These are phyloP conservation scores for Rostrohypoxylon terebratum DNA, from an alignment of 495 filamentous ascomycete species.

Conservation along the genomic window DNA sequence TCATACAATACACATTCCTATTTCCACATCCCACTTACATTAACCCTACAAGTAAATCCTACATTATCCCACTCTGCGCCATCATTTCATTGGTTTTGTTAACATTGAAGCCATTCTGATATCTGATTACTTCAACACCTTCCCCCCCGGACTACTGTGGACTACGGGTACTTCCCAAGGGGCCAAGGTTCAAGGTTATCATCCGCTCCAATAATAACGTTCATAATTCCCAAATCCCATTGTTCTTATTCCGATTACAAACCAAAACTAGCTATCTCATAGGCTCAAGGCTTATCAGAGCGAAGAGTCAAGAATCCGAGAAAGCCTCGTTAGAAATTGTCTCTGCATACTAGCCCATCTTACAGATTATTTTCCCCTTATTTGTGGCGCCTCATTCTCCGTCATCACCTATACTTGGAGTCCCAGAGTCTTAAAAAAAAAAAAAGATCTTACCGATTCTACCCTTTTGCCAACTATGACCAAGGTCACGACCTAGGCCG, in stretches of 20 bases:
- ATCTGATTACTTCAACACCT: conserved; percentile 27
- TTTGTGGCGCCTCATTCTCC: conserved; percentile 11
- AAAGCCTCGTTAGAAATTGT: conserved; percentile 30
- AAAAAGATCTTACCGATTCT: not conserved
- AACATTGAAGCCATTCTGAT: conserved; percentile 22
- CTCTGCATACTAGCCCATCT: not conserved
- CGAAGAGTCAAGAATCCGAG: conserved; percentile 30
- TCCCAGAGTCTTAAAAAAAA: not conserved
- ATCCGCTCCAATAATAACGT: conserved; percentile 40
- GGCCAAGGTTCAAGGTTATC: conserved; percentile 21
- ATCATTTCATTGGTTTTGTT: conserved; percentile 40
- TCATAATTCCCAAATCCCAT: conserved; percentile 20
- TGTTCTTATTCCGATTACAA: conserved; percentile 38
- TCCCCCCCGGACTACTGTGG: conserved; percentile 25
- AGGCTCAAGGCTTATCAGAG: conserved; percentile 38
- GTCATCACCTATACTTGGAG: conserved; percentile 15
- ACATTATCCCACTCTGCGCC: conserved; percentile 42
- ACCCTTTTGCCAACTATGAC: conserved; percentile 1
- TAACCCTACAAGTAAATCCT: conserved; percentile 31
- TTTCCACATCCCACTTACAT: conserved; percentile 6
- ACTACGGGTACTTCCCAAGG: not conserved
- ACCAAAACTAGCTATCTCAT: conserved; percentile 38
- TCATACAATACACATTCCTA: not conserved
- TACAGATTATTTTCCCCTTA: conserved; percentile 17
- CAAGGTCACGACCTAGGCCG: not conserved